phyloP scores from a whole-genome alignment of 2,329 filamentous ascomycete genomes.

The Cadophora gregata region DNA sequence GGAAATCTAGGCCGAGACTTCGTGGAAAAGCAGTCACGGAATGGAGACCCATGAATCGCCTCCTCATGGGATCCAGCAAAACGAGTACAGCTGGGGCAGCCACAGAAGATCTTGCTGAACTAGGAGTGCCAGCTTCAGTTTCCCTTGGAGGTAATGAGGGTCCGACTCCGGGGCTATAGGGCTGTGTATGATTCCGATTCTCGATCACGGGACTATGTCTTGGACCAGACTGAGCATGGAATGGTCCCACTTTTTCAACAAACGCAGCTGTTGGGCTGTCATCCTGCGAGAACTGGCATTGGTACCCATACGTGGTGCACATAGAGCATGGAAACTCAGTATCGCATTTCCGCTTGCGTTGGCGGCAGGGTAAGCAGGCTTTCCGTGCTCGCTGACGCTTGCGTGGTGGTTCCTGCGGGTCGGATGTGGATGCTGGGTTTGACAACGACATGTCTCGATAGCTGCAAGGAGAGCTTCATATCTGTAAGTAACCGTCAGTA shows the following conservation, averaged over 20 bases:
- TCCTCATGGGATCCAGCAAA: constrained; percentile 43
- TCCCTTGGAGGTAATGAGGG: background rate
- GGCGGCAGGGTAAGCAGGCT: constrained; percentile 38
- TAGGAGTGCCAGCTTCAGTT: background rate
- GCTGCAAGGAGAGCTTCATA: background rate
- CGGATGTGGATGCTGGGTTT: constrained; percentile 31
- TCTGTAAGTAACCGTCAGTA: background rate
- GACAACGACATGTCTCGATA: constrained; percentile 20
- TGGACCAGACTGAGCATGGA: background rate
- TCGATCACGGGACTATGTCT: constrained; percentile 17
- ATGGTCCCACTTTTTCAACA: constrained; percentile 23
- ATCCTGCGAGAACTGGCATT: constrained; percentile 34
- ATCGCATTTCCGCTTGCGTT: constrained; percentile 40
- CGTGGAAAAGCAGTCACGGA: constrained; percentile 44
- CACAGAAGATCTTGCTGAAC: constrained; percentile 1
- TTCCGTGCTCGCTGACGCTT: constrained; percentile 36
- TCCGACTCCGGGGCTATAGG: background rate
- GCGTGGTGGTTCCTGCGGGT: constrained; percentile 15
- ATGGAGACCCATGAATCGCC: constrained; percentile 42
- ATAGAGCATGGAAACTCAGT: constrained; percentile 36
- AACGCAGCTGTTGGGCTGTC: constrained; percentile 26
- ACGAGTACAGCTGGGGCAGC: constrained; percentile 27
- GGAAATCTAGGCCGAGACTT: constrained; percentile 42
- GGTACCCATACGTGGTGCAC: constrained; percentile 37
- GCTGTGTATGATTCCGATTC: background rate